These are phyloP conservation scores for Heteromeles arbutifolia DNA, from an alignment of 306 rosid genomes.

Conservation along the genomic window DNA sequence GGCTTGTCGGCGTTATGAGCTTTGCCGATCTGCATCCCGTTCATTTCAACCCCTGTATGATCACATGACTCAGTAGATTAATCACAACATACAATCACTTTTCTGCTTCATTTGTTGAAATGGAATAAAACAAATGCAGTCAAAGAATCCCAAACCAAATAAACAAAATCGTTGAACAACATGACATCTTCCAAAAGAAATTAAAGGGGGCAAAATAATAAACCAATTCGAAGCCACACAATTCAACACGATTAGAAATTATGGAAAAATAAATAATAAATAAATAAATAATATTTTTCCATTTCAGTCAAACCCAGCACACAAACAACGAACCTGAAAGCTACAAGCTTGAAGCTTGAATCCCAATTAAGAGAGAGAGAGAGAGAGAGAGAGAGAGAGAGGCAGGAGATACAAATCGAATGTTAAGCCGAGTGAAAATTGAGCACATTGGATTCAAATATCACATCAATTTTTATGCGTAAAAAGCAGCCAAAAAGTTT, in stretches of 20 bases:
- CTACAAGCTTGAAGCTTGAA: conserved; percentile 9
- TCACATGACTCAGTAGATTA: conserved; percentile 3
- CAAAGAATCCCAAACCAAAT: background rate
- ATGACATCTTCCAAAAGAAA: conserved; percentile 7
- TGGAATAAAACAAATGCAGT: background rate
- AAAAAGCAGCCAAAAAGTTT: background rate
- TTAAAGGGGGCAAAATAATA: background rate
- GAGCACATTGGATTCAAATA: conserved; percentile 17
- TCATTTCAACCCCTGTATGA: conserved; percentile 53
- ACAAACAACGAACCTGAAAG: background rate
- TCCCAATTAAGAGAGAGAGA: background rate
- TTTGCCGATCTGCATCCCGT: conserved; percentile 43
- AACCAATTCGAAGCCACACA: background rate
- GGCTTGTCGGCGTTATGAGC: conserved; percentile 55
- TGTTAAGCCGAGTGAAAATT: conserved; percentile 4
- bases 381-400: conserved; percentile 1
- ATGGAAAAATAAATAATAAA: background rate
- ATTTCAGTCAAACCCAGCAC: conserved; percentile 5
- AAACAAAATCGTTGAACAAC: background rate
- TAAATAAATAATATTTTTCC: too few species aligned
- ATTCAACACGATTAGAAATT: conserved; percentile 1
- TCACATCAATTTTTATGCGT: conserved; percentile 30
- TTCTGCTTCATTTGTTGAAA: background rate
- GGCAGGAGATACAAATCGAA: background rate
- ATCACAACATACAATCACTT: conserved; percentile 6